A percentile compares a stretch with the other conserved stretches of the same genome.
Conservation (phyloP, 164 flowering plant species). For the Stephania japonica region DNA sequence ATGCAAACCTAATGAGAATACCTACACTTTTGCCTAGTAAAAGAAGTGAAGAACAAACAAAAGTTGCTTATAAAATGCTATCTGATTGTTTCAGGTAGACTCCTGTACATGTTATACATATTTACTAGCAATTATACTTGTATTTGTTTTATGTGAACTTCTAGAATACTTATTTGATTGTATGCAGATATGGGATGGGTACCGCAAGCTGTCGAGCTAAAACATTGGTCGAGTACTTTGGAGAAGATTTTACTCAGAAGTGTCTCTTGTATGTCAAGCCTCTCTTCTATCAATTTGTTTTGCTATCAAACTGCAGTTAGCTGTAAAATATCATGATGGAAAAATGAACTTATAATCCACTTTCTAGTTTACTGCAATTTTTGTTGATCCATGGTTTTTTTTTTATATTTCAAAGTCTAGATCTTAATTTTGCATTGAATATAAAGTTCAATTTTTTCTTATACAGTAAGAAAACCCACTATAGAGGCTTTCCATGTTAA, state of each 20-base stretch:
- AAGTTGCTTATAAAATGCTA: conserved; percentile 69
- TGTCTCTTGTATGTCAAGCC: conserved; percentile 56
- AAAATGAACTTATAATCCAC: neutral
- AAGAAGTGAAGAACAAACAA: conserved; percentile 76
- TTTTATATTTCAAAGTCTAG: neutral
- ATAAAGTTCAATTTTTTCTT: neutral
- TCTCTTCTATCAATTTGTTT: conserved; percentile 7
- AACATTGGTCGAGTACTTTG: conserved; percentile 78
- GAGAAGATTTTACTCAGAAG: conserved; percentile 54
- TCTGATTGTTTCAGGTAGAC: conserved; percentile 80
- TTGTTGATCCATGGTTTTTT: neutral
- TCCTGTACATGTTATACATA: conserved; percentile 3
- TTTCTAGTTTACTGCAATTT: neutral
- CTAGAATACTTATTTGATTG: neutral
- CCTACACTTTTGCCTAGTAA: conserved; percentile 82
- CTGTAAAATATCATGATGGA: neutral
- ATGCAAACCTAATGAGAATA: conserved; percentile 58
- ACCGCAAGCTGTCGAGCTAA: conserved; percentile 76
- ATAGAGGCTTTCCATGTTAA: neutral
- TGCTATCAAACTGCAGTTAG: neutral
- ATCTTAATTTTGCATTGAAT: neutral
- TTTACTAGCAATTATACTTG: neutral
- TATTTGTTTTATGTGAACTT: conserved; percentile 2
- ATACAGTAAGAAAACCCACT: neutral
- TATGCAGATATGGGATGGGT: conserved; percentile 77